Conservation (phyloP, 2,329 filamentous ascomycete genomes). For the Pseudonectria foliicola region DNA sequence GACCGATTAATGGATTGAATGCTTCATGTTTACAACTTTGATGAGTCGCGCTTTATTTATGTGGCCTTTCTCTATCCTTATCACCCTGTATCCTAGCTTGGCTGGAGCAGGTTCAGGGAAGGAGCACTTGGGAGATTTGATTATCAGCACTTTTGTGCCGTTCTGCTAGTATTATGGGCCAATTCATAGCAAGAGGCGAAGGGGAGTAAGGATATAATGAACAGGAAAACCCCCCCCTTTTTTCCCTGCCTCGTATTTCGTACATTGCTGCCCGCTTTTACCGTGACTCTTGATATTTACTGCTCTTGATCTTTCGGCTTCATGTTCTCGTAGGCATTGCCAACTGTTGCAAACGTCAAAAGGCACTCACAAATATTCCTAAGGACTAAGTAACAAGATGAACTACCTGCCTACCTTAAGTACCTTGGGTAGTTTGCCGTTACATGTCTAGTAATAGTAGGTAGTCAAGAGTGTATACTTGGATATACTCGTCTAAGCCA, state of each 20-base stretch:
- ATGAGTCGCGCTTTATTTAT: conserved; percentile 3
- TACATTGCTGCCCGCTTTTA: neutral
- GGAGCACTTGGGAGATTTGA: conserved; percentile 8
- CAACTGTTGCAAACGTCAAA: neutral
- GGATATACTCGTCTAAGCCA: too few species aligned
- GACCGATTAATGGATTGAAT: conserved; percentile 13
- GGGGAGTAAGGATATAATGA: conserved; percentile 27
- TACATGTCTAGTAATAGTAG: too few species aligned
- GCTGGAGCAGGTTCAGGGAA: neutral
- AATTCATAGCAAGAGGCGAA: conserved; percentile 30
- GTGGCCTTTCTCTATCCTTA: too few species aligned
- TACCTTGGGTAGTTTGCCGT: too few species aligned
- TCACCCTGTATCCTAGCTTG: too few species aligned
- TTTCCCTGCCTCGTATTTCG: neutral
- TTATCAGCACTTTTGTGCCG: conserved; percentile 16
- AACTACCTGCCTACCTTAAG: too few species aligned
- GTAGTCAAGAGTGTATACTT: too few species aligned
- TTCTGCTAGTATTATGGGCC: conserved; percentile 20
- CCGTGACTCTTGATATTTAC: neutral
- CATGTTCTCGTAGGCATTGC: too few species aligned
- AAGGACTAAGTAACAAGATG: neutral
- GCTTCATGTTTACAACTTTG: conserved; percentile 9
- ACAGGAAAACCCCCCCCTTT: conserved; percentile 17
- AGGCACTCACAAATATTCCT: neutral
- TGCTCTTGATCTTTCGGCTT: neutral